Evolutionary conservation across 106 monocot species (phyloP), one percentile per base, ranked within the genome.

Genomic region (Allium sativum): DNA sequence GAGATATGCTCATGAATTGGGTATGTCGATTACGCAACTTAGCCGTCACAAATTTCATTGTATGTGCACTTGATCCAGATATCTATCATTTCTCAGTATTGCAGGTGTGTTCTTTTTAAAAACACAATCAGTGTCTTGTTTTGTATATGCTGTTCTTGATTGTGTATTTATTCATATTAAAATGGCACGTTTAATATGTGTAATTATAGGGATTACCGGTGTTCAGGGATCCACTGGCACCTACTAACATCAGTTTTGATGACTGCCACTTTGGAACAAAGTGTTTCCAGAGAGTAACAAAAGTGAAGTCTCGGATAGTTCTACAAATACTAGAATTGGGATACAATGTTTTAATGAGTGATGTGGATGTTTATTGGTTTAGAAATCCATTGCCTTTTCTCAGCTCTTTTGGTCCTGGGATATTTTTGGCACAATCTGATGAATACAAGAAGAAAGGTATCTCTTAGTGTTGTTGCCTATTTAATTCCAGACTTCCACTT

Each of bases 1-100:
- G 70, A 65, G 98, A 98, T 52, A 88, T 98, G 82, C 88, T 98
- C 45, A 98, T 98, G 92, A 98, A 78, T 73, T 98, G 87, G 92
- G 88, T 85, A 18, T 98, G 98, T 71, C 84, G 88, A 18, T 67
- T 92, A 48, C 73, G 91, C 10, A 58, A 68, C 12, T 72, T 98
- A 17, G 61, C 65, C 11, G 63, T 92, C 15, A 74, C 62, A 50
- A 98, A 98, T 76, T 92, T 92, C 59, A 42, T 92, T n/a, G 72
- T 98, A 3, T 77, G 73, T 79, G 92, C 98, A 65, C 84, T 98
- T 55, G 98, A 98, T 79, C 21, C 68, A 70, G 92, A 92, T 57
- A 88, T 60, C 12, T 98, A 85, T 72, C 56, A 85, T 31, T 98
- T 98, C 48, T 78, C 92, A 5, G 59, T 98, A 17, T 73, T 85